phyloP scores from a whole-genome alignment of 768 basidiomycete species.

The Kwoniella pini region DNA sequence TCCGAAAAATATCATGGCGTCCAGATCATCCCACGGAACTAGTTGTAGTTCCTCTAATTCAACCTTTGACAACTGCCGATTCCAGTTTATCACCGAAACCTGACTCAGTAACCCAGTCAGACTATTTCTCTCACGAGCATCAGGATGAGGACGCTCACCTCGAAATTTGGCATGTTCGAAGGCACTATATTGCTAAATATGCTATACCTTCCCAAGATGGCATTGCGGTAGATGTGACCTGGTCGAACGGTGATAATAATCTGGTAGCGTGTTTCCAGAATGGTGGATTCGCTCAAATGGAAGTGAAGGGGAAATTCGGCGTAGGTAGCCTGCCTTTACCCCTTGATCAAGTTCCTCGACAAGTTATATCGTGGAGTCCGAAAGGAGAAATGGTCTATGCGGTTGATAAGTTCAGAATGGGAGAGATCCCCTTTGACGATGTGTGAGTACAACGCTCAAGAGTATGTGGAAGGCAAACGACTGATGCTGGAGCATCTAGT shows the following conservation, averaged over 20 bases:
- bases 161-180: slow-evolving; percentile 53
- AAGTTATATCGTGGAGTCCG: slow-evolving; percentile 45
- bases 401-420: slow-evolving; percentile 44
- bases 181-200: slow-evolving; percentile 51
- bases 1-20: slow-evolving; percentile 49
- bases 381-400: slow-evolving; percentile 46
- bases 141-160: slow-evolving; percentile 44
- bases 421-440: slow-evolving; percentile 54
- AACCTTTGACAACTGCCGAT: slow-evolving; percentile 15
- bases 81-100: slow-evolving; percentile 5
- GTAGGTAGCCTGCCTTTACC: slow-evolving; percentile 30
- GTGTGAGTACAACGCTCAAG: slow-evolving; percentile 47
- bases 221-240: slow-evolving; percentile 39
- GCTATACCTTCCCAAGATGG: slow-evolving; percentile 37
- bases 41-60: slow-evolving; percentile 43
- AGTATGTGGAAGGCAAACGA: too few relatives aligned
- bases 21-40: slow-evolving; percentile 51
- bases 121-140: background rate
- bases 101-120: background rate
- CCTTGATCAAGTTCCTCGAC: slow-evolving; percentile 45
- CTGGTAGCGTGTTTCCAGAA: slow-evolving; percentile 47
- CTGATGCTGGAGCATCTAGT: slow-evolving; percentile 7
- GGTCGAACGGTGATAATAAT: slow-evolving; percentile 33
- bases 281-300: slow-evolving; percentile 45
- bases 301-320: slow-evolving; percentile 19